Percentiles rank a stretch among this genome's conserved stretches.
phyloP scores from a whole-genome alignment of 306 rosid species.

The Glycine latifolia region DNA sequence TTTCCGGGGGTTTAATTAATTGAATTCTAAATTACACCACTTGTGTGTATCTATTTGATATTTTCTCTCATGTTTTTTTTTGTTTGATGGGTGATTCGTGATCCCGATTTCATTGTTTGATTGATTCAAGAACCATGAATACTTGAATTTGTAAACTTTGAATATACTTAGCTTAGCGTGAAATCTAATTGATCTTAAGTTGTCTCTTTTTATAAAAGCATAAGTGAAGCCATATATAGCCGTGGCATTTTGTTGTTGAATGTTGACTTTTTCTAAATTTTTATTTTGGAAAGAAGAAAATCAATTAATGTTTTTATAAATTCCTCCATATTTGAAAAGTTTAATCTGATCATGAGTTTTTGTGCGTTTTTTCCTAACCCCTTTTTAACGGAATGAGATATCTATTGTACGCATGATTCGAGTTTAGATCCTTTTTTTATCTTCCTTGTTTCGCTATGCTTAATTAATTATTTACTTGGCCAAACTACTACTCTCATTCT shows the following conservation, averaged over 20 bases:
- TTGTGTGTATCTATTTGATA: not conserved
- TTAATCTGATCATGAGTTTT: not conserved
- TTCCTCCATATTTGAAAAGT: not conserved
- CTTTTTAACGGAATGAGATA: too few species aligned
- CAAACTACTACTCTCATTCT: too few species aligned
- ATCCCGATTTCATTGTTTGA: constrained; percentile 4
- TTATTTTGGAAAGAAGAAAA: not conserved
- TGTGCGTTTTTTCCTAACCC: too few species aligned
- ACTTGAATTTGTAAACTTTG: not conserved
- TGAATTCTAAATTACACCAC: constrained; percentile 14
- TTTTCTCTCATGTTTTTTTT: not conserved
- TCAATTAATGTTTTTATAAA: not conserved
- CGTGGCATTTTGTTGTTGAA: not conserved
- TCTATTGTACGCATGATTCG: too few species aligned
- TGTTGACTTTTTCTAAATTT: constrained; percentile 8
- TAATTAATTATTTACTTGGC: not conserved
- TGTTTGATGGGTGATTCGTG: not conserved
- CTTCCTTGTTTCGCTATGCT: too few species aligned
- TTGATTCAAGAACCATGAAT: constrained; percentile 12
- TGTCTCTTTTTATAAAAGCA: not conserved
- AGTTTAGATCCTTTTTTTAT: not conserved
- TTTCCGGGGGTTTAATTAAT: not conserved
- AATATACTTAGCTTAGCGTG: not conserved
- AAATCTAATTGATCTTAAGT: not conserved
- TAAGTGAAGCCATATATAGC: not conserved